Percentiles rank a stretch among this genome's conserved stretches.
These are phyloP conservation scores for Verticillium dahliae DNA, from an alignment of 2,329 filamentous ascomycete genomes.

Conservation along the genomic window DNA sequence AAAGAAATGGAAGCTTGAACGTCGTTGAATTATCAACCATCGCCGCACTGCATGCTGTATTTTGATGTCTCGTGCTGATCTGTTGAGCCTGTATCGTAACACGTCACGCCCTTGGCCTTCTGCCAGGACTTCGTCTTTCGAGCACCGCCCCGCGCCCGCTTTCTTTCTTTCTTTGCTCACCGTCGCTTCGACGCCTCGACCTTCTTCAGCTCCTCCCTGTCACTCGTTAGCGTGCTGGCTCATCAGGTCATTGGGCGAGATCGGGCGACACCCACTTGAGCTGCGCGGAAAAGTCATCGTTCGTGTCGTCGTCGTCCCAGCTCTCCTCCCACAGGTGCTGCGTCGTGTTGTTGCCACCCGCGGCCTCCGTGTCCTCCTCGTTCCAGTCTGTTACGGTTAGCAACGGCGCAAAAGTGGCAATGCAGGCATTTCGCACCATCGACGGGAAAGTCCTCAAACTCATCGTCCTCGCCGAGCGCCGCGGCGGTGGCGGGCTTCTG, in stretches of 20 bases:
- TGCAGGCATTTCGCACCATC: slow-evolving; percentile 56
- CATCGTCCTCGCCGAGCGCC: slow-evolving; percentile 90
- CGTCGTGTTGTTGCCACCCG: slow-evolving; percentile 58
- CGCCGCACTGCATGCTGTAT: too few relatives aligned
- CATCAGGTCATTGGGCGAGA: not conserved
- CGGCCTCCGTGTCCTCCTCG: slow-evolving; percentile 82
- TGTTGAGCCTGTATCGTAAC: not conserved
- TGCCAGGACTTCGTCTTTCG: too few relatives aligned
- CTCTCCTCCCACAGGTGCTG: slow-evolving; percentile 97
- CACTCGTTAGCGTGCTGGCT: not conserved
- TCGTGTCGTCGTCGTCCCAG: slow-evolving; percentile 98
- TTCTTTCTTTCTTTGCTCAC: slow-evolving; percentile 18
- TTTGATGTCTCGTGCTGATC: too few relatives aligned
- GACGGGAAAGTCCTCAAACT: slow-evolving; percentile 97
- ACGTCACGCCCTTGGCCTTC: not conserved
- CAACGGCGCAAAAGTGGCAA: too few relatives aligned
- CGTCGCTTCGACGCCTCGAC: slow-evolving; percentile 70
- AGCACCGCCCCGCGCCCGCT: not conserved
- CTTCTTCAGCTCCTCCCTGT: slow-evolving; percentile 88
- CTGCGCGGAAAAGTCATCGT: slow-evolving; percentile 91
- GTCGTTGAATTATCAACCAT: too few relatives aligned
- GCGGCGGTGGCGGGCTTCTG: slow-evolving; percentile 50
- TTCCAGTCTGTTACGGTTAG: slow-evolving; percentile 66
- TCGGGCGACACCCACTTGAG: slow-evolving; percentile 62
- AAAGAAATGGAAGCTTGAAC: too few relatives aligned